Base-by-base conservation (phyloP, 495 filamentous ascomycete genomes). In the Alectoria sarmentosa region DNA sequence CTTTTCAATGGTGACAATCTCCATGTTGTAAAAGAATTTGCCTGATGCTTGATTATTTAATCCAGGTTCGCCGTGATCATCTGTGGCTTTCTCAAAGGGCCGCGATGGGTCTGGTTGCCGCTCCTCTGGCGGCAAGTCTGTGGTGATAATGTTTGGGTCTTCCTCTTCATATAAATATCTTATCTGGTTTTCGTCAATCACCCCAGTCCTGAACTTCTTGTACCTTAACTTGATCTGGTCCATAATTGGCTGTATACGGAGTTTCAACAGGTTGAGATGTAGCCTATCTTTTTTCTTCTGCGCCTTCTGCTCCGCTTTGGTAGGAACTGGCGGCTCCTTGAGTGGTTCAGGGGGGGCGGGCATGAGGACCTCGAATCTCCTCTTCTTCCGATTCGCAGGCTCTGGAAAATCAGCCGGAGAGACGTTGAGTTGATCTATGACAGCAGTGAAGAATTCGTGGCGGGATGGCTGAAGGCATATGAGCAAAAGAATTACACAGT, bases 21-120 rank as follows among this genome's bases (percentile, higher is more conserved):
- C 91, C 60, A 98, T 77, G 68, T 98, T 98, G 77, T 97, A 97
- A 71, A 84, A 97, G 73, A 92, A 92, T 70, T 92, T 95, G 54
- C 83, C 84, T 2, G 86, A 88, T 5, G 80, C 81, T 21, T 80
- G 81, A 65, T 96, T 86, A 23, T 81, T 76, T 30, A 97, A 78
- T 5, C 88, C 89, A 17, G 79, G 79, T 21, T 84, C 81, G n/a
- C 89, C 90, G 67, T 93, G 81, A 61, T 85, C 84, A 67, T 97
- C 90, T 62, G 80, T 81, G 19, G 78, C 83, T 55, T 88, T 81
- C 70, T 92, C 91, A 70, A 81, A 96, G 3, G 91, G 92, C 41
- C 91, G 83, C 62, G 78, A 77, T 5, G 76, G 73, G 36, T 80
- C 78, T 63, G 78, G 78, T 58, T 83, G 77, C 4, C 76, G 75